Evolutionary conservation across 306 rosid genomes (phyloP).

Genomic region (Acacia crassicarpa): DNA sequence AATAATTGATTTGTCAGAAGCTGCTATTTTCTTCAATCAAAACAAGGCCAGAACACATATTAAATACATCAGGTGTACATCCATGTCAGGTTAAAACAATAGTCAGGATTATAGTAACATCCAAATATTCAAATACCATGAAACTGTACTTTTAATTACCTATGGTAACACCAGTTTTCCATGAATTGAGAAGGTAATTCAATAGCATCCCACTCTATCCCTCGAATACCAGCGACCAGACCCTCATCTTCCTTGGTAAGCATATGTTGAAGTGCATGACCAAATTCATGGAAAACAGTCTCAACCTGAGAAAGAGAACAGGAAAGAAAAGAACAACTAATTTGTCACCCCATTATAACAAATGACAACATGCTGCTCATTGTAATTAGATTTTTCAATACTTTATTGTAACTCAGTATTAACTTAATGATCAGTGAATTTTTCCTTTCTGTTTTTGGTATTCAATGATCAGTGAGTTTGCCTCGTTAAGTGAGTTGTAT

Average conservation of each 20-base stretch:
- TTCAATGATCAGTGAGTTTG: too few species aligned
- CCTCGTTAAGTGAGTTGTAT: too few species aligned
- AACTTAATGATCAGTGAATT: too few species aligned
- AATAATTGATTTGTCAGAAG: conserved; percentile 7
- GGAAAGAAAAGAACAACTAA: conserved; percentile 1
- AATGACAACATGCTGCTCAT: neutral
- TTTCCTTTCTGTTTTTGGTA: too few species aligned
- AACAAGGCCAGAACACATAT: neutral
- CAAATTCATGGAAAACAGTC: conserved; percentile 99
- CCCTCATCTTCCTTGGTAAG: conserved; percentile 96
- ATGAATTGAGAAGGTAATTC: conserved; percentile 98
- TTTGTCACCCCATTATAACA: neutral
- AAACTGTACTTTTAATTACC: conserved; percentile 46
- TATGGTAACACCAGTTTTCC: conserved; percentile 99
- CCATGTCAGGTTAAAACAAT: conserved; percentile 8
- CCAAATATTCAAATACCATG: conserved; percentile 4
- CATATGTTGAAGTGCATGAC: conserved; percentile 99
- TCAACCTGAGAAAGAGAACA: conserved; percentile 62
- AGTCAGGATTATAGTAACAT: conserved; percentile 9
- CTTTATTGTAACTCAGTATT: too few species aligned
- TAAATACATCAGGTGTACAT: neutral
- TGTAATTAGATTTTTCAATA: neutral
- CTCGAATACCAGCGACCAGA: conserved; percentile 94
- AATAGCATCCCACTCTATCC: conserved; percentile 99
- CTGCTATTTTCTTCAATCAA: conserved; percentile 12